Base-by-base conservation (phyloP, 306 rosid genomes). In the Acacia melanoxylon region DNA sequence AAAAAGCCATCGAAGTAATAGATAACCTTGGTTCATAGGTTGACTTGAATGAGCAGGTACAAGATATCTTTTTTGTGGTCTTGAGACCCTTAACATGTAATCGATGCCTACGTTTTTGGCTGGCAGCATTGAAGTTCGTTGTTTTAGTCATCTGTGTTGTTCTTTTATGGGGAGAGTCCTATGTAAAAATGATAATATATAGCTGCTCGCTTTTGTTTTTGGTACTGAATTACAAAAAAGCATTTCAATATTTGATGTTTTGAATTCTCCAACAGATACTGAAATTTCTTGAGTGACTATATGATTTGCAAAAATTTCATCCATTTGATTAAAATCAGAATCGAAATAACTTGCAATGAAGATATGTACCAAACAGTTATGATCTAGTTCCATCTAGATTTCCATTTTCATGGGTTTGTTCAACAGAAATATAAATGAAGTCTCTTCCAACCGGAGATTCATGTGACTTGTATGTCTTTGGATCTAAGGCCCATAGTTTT, bases 21-120 rank as follows among this genome's bases (percentile, higher is more conserved):
- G 94, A 90, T 29, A 93, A 93, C 86, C 90, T 85, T 17, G 92
- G 97, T 59, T 90, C 97, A 1, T 85, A 88, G 5, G 94, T 89
- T 56, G 94, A 91, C 77, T 82, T 96, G 88, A 84, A 84, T 24
- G 84, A 82, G 45, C 91, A 89, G n/a, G 92, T 92, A 74, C 78
- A 7, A 37, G 88, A 85, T 24, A 89, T 92, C 48, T 19, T 91
- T 24, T 51, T 72, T 69, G 93, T 84, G 81, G 89, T 93, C 59
- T 80, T 89, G 9, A 89, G 71, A 80, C 98, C 94, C 71, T 85
- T 93, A 87, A 87, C 91, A 6, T 92, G 97, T 97, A 74, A 69
- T 9, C 92, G 92, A 76, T 92, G 87, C 73, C 80, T 86, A 91
- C 89, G 84, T 84, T 93, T 92, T 3, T 82, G 92, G 83, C 88